Evolutionary conservation across 116 monocot species (phyloP).

Genomic region (Zostera marina): DNA sequence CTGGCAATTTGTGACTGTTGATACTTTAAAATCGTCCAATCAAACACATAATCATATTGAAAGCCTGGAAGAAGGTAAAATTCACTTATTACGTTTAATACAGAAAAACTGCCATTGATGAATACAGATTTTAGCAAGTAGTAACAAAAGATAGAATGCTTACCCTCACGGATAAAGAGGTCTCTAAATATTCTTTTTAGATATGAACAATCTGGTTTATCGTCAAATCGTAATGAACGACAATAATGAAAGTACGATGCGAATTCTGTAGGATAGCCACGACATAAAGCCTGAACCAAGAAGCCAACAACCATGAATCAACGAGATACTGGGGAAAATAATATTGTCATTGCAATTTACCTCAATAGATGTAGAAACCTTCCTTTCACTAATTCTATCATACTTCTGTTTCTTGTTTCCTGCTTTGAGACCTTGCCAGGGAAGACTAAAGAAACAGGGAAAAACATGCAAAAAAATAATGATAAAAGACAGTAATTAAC

Average conservation of each 20-base stretch:
- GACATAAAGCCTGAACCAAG: slow-evolving; percentile 28
- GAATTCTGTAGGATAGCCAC: slow-evolving; percentile 42
- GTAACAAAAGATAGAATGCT: not conserved
- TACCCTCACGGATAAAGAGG: slow-evolving; percentile 53
- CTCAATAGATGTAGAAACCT: slow-evolving; percentile 74
- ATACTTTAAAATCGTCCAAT: not conserved
- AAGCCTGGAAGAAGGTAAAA: not conserved
- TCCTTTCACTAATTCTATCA: slow-evolving; percentile 76
- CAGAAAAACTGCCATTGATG: not conserved
- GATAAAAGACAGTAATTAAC: not conserved
- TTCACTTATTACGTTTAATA: not conserved
- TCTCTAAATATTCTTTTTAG: slow-evolving; percentile 44
- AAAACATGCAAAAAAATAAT: slow-evolving; percentile 5
- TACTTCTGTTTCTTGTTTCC: slow-evolving; percentile 84
- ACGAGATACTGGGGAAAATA: not conserved
- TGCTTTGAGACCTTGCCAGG: slow-evolving; percentile 86
- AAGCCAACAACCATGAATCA: not conserved
- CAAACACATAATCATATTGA: not conserved
- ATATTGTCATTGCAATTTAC: slow-evolving; percentile 9
- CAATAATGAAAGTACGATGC: slow-evolving; percentile 51
- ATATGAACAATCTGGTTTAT: slow-evolving; percentile 50
- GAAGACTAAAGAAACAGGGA: slow-evolving; percentile 31
- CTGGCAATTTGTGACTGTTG: not conserved
- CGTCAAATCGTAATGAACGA: slow-evolving; percentile 39
- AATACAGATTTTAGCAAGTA: not conserved